A percentile compares a stretch with the other conserved stretches of the same genome.
Conservation (phyloP, 148 eudicot species). For the Nepenthes mirabilis region DNA sequence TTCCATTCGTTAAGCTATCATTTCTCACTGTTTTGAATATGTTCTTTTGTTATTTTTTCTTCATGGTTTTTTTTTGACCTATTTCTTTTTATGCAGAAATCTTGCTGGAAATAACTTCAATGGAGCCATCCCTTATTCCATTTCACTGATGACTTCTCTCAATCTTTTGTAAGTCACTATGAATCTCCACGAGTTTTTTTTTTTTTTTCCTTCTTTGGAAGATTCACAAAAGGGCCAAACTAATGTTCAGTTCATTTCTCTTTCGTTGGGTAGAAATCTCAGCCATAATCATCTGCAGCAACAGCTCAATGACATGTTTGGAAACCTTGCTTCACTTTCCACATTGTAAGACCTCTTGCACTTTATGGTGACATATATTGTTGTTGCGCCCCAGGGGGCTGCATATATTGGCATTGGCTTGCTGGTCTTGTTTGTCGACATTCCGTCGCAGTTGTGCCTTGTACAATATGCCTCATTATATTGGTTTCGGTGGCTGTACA, state of each 20-base stretch:
- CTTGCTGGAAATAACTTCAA: slow-evolving; percentile 61
- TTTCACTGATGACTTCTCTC: slow-evolving; percentile 57
- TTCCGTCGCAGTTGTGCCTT: too few species aligned
- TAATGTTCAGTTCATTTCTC: slow-evolving; percentile 1
- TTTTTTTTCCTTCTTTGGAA: neutral
- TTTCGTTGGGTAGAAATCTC: slow-evolving; percentile 38
- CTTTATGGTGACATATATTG: neutral
- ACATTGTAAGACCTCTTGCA: slow-evolving; percentile 42
- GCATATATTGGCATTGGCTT: too few species aligned
- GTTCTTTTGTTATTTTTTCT: slow-evolving; percentile 1
- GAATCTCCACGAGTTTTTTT: neutral
- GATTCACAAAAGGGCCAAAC: neutral
- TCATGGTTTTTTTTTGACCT: neutral
- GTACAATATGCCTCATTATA: too few species aligned
- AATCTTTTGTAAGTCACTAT: slow-evolving; percentile 45
- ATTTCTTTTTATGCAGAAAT: slow-evolving; percentile 42
- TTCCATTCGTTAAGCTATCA: slow-evolving; percentile 3
- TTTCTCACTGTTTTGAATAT: neutral
- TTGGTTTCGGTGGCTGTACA: too few species aligned
- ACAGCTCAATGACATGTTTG: slow-evolving; percentile 43
- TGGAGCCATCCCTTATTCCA: slow-evolving; percentile 63
- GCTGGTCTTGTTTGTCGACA: too few species aligned
- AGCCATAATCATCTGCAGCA: slow-evolving; percentile 74
- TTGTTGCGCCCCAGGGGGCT: neutral
- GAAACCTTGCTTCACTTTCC: slow-evolving; percentile 47